Evolutionary conservation across 225 moss, liverwort and hornwort species (phyloP).

Genomic region (Sphagnum contortum): DNA sequence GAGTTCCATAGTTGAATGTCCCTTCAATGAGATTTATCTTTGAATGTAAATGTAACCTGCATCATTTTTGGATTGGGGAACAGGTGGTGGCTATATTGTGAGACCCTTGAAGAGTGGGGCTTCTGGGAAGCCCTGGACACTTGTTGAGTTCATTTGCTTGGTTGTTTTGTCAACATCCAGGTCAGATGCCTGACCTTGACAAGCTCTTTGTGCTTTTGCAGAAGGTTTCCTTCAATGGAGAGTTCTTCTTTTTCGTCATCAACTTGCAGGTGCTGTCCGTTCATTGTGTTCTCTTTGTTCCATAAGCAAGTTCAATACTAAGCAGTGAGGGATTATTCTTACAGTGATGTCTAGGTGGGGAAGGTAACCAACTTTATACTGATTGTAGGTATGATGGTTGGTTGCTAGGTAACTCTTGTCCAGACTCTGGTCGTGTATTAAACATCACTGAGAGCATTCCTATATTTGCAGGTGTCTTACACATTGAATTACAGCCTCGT

Average conservation of each 20-base stretch:
- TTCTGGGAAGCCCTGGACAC: constrained; percentile 43
- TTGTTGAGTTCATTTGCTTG: constrained; percentile 27
- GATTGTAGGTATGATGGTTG: too few relatives aligned
- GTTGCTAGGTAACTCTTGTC: too few relatives aligned
- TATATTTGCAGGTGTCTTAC: constrained; percentile 31
- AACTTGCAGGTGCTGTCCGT: constrained; percentile 45
- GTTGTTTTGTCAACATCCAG: too few relatives aligned
- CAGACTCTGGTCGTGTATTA: not conserved
- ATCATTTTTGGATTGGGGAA: not conserved
- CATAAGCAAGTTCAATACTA: too few relatives aligned
- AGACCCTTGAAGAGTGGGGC: constrained; percentile 46
- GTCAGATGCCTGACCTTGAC: too few relatives aligned
- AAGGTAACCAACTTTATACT: too few relatives aligned
- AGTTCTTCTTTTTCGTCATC: constrained; percentile 58
- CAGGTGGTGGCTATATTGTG: constrained; percentile 69
- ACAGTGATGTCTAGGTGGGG: too few relatives aligned
- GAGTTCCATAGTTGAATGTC: too few relatives aligned
- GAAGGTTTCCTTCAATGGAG: constrained; percentile 45
- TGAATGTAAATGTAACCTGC: too few relatives aligned
- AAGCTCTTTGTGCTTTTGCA: constrained; percentile 9
- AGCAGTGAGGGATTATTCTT: too few relatives aligned
- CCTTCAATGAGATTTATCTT: too few relatives aligned
- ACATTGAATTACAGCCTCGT: constrained; percentile 35
- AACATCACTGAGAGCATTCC: not conserved
- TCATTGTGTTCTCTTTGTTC: too few relatives aligned